phyloP scores from a whole-genome alignment of 768 basidiomycete species.

The Suillus cothurnatus region DNA sequence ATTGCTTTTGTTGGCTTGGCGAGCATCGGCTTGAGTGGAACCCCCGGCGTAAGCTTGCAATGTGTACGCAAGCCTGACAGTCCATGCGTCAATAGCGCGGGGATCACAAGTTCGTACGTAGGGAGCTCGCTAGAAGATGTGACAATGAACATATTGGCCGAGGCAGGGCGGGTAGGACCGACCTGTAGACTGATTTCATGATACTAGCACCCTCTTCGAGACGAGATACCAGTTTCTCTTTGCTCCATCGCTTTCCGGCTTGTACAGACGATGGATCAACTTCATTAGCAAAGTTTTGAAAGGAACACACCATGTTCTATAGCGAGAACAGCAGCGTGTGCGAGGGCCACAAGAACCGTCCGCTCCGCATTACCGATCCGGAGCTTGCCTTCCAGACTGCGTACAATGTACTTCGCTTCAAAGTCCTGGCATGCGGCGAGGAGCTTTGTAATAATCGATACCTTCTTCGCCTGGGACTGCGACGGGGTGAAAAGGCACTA shows the following conservation, averaged over 20 bases:
- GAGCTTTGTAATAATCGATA: slow-evolving; percentile 91
- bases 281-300: not conserved
- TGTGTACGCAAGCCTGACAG: slow-evolving; percentile 65
- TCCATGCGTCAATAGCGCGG: slow-evolving; percentile 81
- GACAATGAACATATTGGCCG: slow-evolving; percentile 5
- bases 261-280: slow-evolving; percentile 6
- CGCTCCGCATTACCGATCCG: slow-evolving; percentile 97
- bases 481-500: slow-evolving; percentile 1
- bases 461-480: slow-evolving; percentile 94
- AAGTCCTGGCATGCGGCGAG: slow-evolving; percentile 88
- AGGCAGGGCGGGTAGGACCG: slow-evolving; percentile 17
- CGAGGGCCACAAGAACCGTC: slow-evolving; percentile 92
- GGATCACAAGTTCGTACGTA: slow-evolving; percentile 88
- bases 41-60: slow-evolving; percentile 93
- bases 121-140: slow-evolving; percentile 77
- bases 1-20: slow-evolving; percentile 99
- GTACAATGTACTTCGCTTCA: slow-evolving; percentile 96
- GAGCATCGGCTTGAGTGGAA: slow-evolving; percentile 98
- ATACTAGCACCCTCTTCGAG: slow-evolving; percentile 77
- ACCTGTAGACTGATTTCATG: slow-evolving; percentile 95
- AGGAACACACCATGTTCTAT: slow-evolving; percentile 54
- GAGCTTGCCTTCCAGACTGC: slow-evolving; percentile 94
- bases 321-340: slow-evolving; percentile 85
- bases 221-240: slow-evolving; percentile 69
- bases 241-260: slow-evolving; percentile 76